Base-by-base conservation (phyloP, 805 yeast species). In the Schwanniomyces occidentalis region DNA sequence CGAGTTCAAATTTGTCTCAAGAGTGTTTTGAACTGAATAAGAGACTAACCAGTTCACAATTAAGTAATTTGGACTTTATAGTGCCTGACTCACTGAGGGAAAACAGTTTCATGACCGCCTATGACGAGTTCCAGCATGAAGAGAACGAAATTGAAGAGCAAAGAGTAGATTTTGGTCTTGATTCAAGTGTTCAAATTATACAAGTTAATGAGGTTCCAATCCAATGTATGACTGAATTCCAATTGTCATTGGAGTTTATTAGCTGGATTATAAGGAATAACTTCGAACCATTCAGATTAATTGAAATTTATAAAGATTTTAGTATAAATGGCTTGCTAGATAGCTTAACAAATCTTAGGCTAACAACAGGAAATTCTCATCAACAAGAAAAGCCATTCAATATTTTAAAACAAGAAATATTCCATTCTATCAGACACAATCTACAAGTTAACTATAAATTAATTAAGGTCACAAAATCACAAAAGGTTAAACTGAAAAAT, bases 381-480 rank as follows among this genome's bases (percentile, higher is more conserved):
- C 15, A 24, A 10, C 22, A 32, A 8, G 27, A 24, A 6, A 12
- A 36, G 9, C 23, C 37, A 8, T 31, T 30, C 15, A n/a, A 19
- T 3, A 29, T 36, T 19, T 20, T 32, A 6, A 40, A 42, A 15
- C 41, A 38, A 15, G 38, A 42, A 10, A 32, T 52, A 4, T 61
- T 62, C 24, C 65, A 61, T 30, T 30, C 44, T 15, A 49, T 55
- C 16, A 40, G 65, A 30, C 64, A 59, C 30, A 28, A 39, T 19
- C 29, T 61, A 14, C 66, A 58, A 23, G 34, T 35, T 3, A 26
- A 43, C 9, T 38, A 37, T 16, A 48, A 49, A 6, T 41, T 62
- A 4, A 56, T 62, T n/a, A 30, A 32, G 6, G 56, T 53, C 4
- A 46, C 58, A 3, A 56, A 42, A 19, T 32, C 45, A 4, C 62